phyloP scores from a whole-genome alignment of 2,329 filamentous ascomycete genomes.

The Atkinsonella texensis region DNA sequence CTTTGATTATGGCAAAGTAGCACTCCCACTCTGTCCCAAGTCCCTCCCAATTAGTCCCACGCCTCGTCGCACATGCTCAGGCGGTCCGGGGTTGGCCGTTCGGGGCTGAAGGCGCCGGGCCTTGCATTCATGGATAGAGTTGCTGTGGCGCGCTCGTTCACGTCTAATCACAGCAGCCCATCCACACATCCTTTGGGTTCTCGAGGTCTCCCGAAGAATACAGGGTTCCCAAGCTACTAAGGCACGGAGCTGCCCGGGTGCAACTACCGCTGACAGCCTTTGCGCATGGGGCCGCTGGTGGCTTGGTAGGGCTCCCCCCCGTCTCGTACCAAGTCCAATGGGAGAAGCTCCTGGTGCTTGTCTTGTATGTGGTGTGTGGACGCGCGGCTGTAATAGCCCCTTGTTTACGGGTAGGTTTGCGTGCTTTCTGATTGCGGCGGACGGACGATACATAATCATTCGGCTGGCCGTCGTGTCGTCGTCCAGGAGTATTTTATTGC shows the following conservation, averaged over 20 bases:
- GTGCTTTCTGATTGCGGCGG: not conserved
- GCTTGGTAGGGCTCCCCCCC: conserved; percentile 1
- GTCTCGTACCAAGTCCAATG: conserved; percentile 4
- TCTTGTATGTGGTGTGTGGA: not conserved
- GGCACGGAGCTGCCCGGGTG: conserved; percentile 2
- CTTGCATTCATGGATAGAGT: not conserved
- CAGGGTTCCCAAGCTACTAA: not conserved
- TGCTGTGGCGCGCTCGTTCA: not conserved
- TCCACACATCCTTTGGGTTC: not conserved
- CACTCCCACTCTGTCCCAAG: not conserved
- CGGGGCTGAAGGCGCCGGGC: not conserved
- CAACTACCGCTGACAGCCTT: conserved; percentile 3
- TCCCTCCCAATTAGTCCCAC: not conserved
- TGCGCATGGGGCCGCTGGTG: conserved; percentile 2
- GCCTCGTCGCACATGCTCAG: not conserved
- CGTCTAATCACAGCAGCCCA: not conserved
- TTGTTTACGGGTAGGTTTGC: not conserved
- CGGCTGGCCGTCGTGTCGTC: not conserved
- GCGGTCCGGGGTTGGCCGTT: conserved; percentile 2
- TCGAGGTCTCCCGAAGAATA: not conserved
- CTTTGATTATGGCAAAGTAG: not conserved
- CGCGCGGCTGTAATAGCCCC: not conserved
- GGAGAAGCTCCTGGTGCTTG: conserved; percentile 4
- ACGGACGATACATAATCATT: not conserved
- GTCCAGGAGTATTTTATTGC: not conserved